Evolutionary conservation across 2,329 filamentous ascomycete species (phyloP).

Genomic region (Helotiales sp.): DNA sequence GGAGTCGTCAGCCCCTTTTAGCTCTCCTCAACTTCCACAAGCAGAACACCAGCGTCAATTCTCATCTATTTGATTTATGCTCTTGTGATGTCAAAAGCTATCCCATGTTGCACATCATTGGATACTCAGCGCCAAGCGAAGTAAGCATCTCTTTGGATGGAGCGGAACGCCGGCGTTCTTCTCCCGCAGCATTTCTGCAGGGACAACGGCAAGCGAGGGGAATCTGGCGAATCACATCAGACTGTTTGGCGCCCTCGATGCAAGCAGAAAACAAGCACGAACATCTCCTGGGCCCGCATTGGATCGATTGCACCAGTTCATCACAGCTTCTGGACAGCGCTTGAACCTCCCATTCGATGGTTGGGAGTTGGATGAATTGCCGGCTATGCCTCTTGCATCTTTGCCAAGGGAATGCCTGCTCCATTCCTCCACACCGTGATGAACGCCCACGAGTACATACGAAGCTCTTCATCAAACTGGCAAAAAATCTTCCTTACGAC

Average conservation of each 20-base stretch:
- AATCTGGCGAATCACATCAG: slow-evolving; percentile 21
- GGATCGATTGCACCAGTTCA: slow-evolving; percentile 6
- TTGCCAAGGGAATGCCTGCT: not conserved
- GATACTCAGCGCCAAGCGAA: not conserved
- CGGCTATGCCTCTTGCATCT: not conserved
- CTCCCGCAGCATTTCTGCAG: not conserved
- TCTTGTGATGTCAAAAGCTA: not conserved
- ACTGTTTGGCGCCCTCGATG: slow-evolving; percentile 32
- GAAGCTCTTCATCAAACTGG: not conserved
- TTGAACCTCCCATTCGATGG: slow-evolving; percentile 15
- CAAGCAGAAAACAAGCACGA: slow-evolving; percentile 12
- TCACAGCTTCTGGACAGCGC: slow-evolving; percentile 15
- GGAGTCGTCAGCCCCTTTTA: not conserved
- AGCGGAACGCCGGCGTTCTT: not conserved
- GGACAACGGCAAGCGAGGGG: slow-evolving; percentile 13
- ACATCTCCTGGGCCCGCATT: slow-evolving; percentile 15
- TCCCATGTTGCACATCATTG: not conserved
- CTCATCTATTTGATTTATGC: not conserved
- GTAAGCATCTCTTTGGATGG: not conserved
- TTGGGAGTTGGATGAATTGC: not conserved
- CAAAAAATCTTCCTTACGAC: not conserved
- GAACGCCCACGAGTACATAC: not conserved
- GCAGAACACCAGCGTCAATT: not conserved
- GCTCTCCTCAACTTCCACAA: not conserved
- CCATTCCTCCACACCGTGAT: not conserved